Evolutionary conservation across 2,329 filamentous ascomycete species (phyloP).

Genomic region (Pseudogymnoascus sp.): DNA sequence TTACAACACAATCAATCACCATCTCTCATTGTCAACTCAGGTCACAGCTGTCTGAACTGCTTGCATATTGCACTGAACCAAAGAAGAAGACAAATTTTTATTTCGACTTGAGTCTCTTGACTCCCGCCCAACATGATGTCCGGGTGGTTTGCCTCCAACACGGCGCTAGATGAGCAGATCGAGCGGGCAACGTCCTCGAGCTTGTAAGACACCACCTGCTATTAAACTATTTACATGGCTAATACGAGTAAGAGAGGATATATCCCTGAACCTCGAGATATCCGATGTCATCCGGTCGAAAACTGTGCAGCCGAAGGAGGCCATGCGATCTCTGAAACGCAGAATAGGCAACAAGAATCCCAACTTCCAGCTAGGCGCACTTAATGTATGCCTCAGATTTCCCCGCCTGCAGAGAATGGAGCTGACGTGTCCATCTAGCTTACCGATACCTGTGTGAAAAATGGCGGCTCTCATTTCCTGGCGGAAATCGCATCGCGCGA

Average conservation of each 20-base stretch:
- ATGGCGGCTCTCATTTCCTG: slow-evolving; percentile 92
- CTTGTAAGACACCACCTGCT: slow-evolving; percentile 52
- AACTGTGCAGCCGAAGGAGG: slow-evolving; percentile 93
- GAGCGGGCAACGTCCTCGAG: slow-evolving; percentile 92
- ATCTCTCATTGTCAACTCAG: slow-evolving; percentile 4
- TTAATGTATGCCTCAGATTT: slow-evolving; percentile 56
- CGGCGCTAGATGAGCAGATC: slow-evolving; percentile 92
- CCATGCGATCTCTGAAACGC: slow-evolving; percentile 91
- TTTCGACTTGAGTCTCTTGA: slow-evolving; percentile 1
- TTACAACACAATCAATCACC: slow-evolving; percentile 5
- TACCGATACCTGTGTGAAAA: slow-evolving; percentile 97
- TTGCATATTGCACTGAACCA: neutral
- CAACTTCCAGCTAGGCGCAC: slow-evolving; percentile 88
- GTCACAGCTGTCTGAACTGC: neutral
- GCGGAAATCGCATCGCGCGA: slow-evolving; percentile 91
- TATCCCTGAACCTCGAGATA: slow-evolving; percentile 94
- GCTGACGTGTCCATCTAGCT: slow-evolving; percentile 45
- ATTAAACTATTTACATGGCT: slow-evolving; percentile 14
- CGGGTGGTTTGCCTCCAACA: slow-evolving; percentile 92
- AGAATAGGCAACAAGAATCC: slow-evolving; percentile 97
- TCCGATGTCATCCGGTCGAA: slow-evolving; percentile 96
- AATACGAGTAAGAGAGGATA: slow-evolving; percentile 66
- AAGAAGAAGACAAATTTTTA: neutral
- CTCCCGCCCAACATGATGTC: slow-evolving; percentile 60
- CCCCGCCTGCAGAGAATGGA: neutral